Evolutionary conservation across 169 alveolate genomes (phyloP), one percentile per base, ranked within the genome.

Genomic region (Cystoisospora suis): DNA sequence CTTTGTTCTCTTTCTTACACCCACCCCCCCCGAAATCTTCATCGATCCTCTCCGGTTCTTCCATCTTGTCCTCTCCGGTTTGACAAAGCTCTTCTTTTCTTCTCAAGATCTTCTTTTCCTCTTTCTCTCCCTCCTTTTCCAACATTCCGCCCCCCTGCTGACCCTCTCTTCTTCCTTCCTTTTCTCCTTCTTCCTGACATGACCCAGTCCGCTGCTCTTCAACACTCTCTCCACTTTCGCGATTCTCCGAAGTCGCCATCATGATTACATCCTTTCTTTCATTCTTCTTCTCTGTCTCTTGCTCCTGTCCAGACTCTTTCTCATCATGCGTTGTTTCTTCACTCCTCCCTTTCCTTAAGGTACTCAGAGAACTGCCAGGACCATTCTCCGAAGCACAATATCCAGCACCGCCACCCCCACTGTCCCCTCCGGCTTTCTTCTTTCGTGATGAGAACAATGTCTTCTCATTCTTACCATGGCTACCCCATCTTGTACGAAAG

Each of bases 151-250:
- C 77, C 77, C 5, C 44, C 77, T 12, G 77, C n/a, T 20, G 61
- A 49, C n/a, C 61, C 77, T n/a, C 15, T 72, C 83, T 72, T 72
- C 83, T 72, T 40, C 83, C 29, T 23, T 23, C 23, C 23, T 53
- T 23, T 53, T 53, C 65, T 53, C 65, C 65, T 12, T 23, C 29
- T 53, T 53, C 23, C 65, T 53, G 12, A n/a, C n/a, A n/a, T n/a
- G n/a, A n/a, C n/a, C n/a, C n/a, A n/a, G 29, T 53, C 65, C 65
- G 65, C 65, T 23, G 12, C 23, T 53, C 65, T 53, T 53, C 65
- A 15, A 12, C 65, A 15, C 65, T 53, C 65, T 23, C 23, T n/a
- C n/a, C n/a, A 15, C 65, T 53, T 23, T 23, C 23, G 29, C 65
- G 23, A 53, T 53, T 53, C 65, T 53, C 65, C 23, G 12, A 53